phyloP scores from a whole-genome alignment of 306 rosid genomes.

The Geum urbanum region DNA sequence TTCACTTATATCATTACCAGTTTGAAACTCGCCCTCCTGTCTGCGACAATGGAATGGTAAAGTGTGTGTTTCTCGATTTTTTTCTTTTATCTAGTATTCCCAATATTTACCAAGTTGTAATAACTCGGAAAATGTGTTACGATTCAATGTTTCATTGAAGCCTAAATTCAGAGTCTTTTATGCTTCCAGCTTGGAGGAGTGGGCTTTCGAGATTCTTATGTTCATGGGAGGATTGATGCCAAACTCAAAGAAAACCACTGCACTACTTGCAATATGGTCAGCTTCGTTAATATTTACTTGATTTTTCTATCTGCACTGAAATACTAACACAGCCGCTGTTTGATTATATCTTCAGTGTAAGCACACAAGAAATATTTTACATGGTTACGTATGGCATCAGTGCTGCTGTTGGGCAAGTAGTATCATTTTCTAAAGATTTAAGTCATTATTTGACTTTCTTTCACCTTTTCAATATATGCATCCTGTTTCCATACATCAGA shows the following conservation, averaged over 20 bases:
- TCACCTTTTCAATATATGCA: not conserved
- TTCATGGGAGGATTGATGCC: slow-evolving; percentile 74
- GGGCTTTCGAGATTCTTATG: slow-evolving; percentile 87
- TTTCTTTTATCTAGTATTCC: not conserved
- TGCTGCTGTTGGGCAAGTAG: slow-evolving; percentile 68
- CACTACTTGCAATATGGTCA: slow-evolving; percentile 81
- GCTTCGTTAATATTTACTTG: slow-evolving; percentile 16
- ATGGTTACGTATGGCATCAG: slow-evolving; percentile 73
- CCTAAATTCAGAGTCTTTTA: not conserved
- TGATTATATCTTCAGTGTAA: slow-evolving; percentile 38
- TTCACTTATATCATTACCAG: slow-evolving; percentile 32
- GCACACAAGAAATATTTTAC: slow-evolving; percentile 62
- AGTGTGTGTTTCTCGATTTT: slow-evolving; percentile 14
- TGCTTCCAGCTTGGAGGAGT: slow-evolving; percentile 72
- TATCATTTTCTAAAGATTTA: not conserved
- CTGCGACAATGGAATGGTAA: slow-evolving; percentile 78
- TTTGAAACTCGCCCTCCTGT: slow-evolving; percentile 68
- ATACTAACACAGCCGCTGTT: slow-evolving; percentile 4
- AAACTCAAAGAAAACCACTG: slow-evolving; percentile 55
- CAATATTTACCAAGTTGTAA: too few relatives aligned
- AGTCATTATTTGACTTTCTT: not conserved
- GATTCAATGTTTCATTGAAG: not conserved
- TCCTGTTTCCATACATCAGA: slow-evolving; percentile 2
- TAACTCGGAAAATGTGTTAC: too few relatives aligned
- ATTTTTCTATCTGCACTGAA: not conserved